Evolutionary conservation across 257 asterid genomes (phyloP).

Genomic region (Ligustrum vulgare): DNA sequence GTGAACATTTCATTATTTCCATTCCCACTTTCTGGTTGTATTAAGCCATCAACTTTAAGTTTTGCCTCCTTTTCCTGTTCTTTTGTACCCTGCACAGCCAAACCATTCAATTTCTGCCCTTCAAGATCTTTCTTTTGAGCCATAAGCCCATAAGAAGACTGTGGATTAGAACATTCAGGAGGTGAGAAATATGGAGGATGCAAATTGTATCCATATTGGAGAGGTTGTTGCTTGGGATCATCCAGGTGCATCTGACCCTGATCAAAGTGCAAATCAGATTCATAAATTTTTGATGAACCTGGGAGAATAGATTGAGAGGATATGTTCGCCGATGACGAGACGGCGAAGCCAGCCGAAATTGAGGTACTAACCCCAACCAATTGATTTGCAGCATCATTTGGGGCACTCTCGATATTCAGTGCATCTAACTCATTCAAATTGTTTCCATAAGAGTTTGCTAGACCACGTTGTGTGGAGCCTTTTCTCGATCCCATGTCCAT

Average conservation of each 20-base stretch:
- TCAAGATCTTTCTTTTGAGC: slow-evolving; percentile 46
- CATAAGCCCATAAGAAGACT: slow-evolving; percentile 31
- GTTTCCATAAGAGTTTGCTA: slow-evolving; percentile 54
- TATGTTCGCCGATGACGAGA: slow-evolving; percentile 34
- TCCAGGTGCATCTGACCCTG: slow-evolving; percentile 40
- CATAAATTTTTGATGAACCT: slow-evolving; percentile 37
- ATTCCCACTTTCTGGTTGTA: slow-evolving; percentile 33
- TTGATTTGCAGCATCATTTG: slow-evolving; percentile 38
- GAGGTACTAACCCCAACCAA: slow-evolving; percentile 39
- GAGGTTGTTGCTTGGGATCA: slow-evolving; percentile 37
- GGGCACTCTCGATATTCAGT: slow-evolving; percentile 37
- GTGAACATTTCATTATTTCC: slow-evolving; percentile 30
- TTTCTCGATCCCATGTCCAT: slow-evolving; percentile 51
- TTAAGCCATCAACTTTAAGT: slow-evolving; percentile 33
- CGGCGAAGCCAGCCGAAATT: slow-evolving; percentile 37
- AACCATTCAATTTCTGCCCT: slow-evolving; percentile 32
- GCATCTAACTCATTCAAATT: slow-evolving; percentile 57
- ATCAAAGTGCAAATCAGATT: slow-evolving; percentile 34
- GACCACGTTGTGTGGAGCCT: slow-evolving; percentile 42
- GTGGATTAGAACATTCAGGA: slow-evolving; percentile 38
- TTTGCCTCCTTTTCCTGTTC: slow-evolving; percentile 42
- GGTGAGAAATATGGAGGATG: slow-evolving; percentile 33
- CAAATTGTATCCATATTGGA: slow-evolving; percentile 36
- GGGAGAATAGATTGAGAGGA: slow-evolving; percentile 43
- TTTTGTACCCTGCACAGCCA: slow-evolving; percentile 28